phyloP scores from a whole-genome alignment of 2,329 filamentous ascomycete genomes.

The Oidium heveae region DNA sequence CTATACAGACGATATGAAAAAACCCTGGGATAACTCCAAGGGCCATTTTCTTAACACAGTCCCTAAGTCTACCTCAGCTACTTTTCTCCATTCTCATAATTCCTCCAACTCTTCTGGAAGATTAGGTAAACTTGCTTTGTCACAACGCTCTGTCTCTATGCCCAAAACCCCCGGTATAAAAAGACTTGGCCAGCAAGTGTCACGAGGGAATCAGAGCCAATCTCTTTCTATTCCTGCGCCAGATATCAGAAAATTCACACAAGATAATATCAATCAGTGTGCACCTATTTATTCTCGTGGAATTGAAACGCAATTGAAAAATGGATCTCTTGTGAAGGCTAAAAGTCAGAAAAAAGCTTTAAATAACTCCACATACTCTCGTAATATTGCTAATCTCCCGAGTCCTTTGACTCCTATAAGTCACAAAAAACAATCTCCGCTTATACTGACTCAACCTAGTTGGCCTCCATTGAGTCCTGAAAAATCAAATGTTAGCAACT shows the following conservation, averaged over 20 bases:
- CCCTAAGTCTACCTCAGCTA: conserved; percentile 23
- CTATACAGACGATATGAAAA: conserved; percentile 54
- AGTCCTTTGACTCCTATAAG: neutral
- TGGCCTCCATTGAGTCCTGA: neutral
- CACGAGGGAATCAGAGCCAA: too few relatives aligned
- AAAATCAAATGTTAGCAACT: neutral
- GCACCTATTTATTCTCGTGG: too few relatives aligned
- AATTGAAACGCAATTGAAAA: too few relatives aligned
- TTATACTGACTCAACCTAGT: neutral
- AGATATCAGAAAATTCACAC: too few relatives aligned
- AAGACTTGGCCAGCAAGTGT: too few relatives aligned
- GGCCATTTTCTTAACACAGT: conserved; percentile 51
- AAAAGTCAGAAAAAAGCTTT: neutral
- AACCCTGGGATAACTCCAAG: conserved; percentile 35
- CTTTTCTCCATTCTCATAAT: conserved; percentile 15
- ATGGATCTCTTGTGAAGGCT: too few relatives aligned
- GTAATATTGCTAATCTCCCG: neutral
- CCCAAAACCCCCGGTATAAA: too few relatives aligned
- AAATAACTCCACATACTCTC: neutral
- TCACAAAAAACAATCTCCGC: neutral
- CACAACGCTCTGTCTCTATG: too few relatives aligned
- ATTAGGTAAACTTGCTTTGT: neutral
- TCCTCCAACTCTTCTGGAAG: conserved; percentile 11
- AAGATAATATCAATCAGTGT: too few relatives aligned
- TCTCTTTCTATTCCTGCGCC: too few relatives aligned